Evolutionary conservation across 2,329 filamentous ascomycete genomes (phyloP), one percentile per base, ranked within the genome.

Genomic region (Alternaria burnsii): DNA sequence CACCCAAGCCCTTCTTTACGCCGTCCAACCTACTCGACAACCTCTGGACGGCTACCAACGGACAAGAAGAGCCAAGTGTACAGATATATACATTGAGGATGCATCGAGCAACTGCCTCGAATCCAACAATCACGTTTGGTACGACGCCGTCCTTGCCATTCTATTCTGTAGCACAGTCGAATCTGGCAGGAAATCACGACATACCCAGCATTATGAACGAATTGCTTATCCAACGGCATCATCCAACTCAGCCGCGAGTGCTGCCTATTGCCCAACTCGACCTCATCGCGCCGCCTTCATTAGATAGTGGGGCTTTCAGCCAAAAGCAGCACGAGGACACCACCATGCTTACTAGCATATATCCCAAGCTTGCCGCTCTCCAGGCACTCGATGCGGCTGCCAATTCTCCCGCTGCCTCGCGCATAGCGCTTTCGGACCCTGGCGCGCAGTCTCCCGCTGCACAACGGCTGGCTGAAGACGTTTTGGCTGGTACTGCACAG

Each of bases 31-130:
- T 91, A 63, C 83, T 91, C 36, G 86, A 86, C 65, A 83, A 84
- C 52, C 83, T 90, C 9, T 92, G 89, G 89, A 87, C 90, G 68
- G 88, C 88, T 0, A 82, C 87, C 61, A 91, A 91, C 72, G 90
- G 89, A 12, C 91, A 86, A 70, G 89, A 88, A 2, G 69, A 73
- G 10, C 75, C 75, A 10, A 65, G 70, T 12, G 69, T 77, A 20
- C 75, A 78, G 52, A 71, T 77, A 11, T 80, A 78, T 54, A 78
- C 76, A 12, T 67, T 80, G 18, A 71, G 74, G 51, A 79, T 80
- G 77, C 77, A 80, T 61, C 71, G 77, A 26, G 85, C 87, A 0
- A 75, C 82, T 1, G 82, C 70, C 28, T 72, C 72, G 12, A 77
- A 77, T 38, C 72, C 73, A 18, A 75, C 74, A 1, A 85, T 88